Base-by-base conservation (phyloP, 1,139 yeast species). In the Sugiyamaella japonica region DNA sequence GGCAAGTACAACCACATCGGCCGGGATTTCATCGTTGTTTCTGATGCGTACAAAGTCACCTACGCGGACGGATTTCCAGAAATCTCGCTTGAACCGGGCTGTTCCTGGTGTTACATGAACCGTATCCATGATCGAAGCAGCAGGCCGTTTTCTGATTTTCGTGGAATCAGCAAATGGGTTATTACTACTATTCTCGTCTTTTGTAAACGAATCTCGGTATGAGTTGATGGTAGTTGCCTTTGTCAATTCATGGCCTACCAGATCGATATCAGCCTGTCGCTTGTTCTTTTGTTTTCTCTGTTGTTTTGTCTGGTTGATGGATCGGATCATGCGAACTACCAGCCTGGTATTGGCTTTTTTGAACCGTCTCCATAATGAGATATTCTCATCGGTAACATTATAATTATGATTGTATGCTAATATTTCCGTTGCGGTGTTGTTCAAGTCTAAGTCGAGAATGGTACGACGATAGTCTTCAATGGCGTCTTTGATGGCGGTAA, bases 401-500 rank as follows among this genome's bases (percentile, higher is more conserved):
- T 81, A 81, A 70, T 93, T 93, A 42, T 78, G 76, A 58, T 88
- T 71, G 31, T 96, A 93, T 41, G 74, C 71, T 42, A 93, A 73
- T 52, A 89, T 77, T 69, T 89, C 95, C 1, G 96, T 88, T 15
- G 86, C 82, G 7, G 91, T 86, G 68, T 93, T 91, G 68, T 93
- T 93, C 61, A 93, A 83, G 65, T 91, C 96, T 61, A 83, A 73
- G 71, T 93, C 99, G 61, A 86, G 78, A 2, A 80, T 73, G 0
- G 89, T 85, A 69, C 99, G 82, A 64, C 95, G 81, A 56, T 89
- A 91, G 72, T 93, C 99, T 71, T 93, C 99, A 60, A 93, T 77
- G 0, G 96, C 97, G 73, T 93, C 99, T 69, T 91, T 91, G 59
- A 88, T 74, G 13, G 95, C 97, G 1, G 98, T 93, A 56, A 93